Evolutionary conservation across 2,329 filamentous ascomycete genomes (phyloP).

Genomic region (Cladosporium austrohemisphaericum): DNA sequence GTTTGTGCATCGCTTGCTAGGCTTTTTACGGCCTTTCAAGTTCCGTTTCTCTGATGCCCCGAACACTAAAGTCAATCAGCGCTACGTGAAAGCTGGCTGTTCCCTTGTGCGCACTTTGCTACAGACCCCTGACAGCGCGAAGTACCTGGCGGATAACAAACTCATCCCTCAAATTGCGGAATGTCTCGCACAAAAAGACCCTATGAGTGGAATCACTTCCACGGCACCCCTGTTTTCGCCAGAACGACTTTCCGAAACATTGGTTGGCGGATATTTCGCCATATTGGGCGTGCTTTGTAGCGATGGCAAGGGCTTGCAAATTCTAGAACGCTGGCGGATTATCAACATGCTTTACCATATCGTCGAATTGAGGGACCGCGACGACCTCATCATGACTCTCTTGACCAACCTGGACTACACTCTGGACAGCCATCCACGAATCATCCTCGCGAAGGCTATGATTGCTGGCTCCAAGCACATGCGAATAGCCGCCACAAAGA

Average conservation of each 20-base stretch:
- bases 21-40: conserved; percentile 96
- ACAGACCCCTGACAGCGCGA: conserved; percentile 78
- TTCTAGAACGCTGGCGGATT: conserved; percentile 95
- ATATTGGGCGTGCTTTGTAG: conserved; percentile 85
- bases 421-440: conserved; percentile 76
- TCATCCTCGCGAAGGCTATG: conserved; percentile 89
- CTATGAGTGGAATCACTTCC: conserved; percentile 69
- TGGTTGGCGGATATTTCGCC: conserved; percentile 90
- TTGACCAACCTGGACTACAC: conserved; percentile 91
- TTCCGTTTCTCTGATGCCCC: conserved; percentile 87
- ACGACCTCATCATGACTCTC: conserved; percentile 84
- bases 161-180: conserved; percentile 89
- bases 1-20: conserved; percentile 90
- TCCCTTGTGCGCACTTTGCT: conserved; percentile 81
- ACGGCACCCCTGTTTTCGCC: conserved; percentile 84
- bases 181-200: conserved; percentile 91
- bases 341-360: conserved; percentile 99
- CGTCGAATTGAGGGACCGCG: conserved; percentile 81
- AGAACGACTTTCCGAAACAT: conserved; percentile 77
- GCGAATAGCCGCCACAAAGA: conserved; percentile 82
- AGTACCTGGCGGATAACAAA: conserved; percentile 87
- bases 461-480: conserved; percentile 89
- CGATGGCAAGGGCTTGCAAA: conserved; percentile 75
- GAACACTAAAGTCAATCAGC: conserved; percentile 88
- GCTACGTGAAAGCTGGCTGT: conserved; percentile 87